phyloP scores from a whole-genome alignment of 75 land plant genomes.

The Pseudotsuga menziesii region DNA sequence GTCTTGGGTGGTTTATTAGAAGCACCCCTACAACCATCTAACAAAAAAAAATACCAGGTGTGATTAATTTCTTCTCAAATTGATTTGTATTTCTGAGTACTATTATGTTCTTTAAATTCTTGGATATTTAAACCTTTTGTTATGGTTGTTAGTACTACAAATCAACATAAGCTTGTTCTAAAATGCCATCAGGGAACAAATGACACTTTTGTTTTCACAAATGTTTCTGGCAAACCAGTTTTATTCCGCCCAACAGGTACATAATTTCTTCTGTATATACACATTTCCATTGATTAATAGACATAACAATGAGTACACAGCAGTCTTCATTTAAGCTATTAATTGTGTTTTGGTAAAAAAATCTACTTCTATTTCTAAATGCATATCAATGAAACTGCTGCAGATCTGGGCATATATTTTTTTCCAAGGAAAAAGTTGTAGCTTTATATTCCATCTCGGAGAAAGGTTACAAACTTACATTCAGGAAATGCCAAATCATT shows the following conservation, averaged over 20 bases:
- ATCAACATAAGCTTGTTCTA: background rate
- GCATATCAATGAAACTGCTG: no score
- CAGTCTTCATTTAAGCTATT: no score
- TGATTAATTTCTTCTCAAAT: background rate
- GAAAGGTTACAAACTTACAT: no score
- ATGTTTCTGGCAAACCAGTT: constrained; percentile 42
- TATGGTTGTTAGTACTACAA: background rate
- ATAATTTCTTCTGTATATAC: background rate
- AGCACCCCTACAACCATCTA: constrained; percentile 64
- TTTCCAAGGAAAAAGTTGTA: no score
- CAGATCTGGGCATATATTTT: no score
- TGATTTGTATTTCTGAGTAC: background rate
- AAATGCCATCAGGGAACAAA: constrained; percentile 62
- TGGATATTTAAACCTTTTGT: background rate
- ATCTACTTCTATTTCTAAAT: no score
- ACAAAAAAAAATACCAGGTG: constrained; percentile 76
- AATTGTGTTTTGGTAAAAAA: no score
- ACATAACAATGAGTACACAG: no score
- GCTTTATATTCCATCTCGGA: no score
- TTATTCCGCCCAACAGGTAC: constrained; percentile 83
- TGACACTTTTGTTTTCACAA: constrained; percentile 77
- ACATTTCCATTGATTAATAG: no score
- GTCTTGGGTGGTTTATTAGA: constrained; percentile 87
- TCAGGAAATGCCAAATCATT: no score
- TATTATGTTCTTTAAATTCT: background rate